Percentiles rank a stretch among this genome's conserved stretches.
phyloP scores from a whole-genome alignment of 345 rosid species.

The Mallotus nudiflorus region DNA sequence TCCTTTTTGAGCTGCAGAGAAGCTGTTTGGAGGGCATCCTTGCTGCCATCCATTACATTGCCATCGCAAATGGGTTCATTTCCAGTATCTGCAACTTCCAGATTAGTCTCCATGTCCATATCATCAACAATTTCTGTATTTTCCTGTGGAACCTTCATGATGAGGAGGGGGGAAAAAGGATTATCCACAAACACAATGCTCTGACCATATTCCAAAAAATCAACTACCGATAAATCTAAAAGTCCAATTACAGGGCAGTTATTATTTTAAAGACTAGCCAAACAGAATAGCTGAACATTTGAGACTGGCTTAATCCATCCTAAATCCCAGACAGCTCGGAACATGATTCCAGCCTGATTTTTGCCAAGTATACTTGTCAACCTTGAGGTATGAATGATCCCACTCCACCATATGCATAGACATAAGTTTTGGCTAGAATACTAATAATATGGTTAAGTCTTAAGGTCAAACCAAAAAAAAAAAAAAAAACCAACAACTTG shows the following conservation, averaged over 20 bases:
- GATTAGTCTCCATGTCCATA: conserved; percentile 15
- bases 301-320: neutral
- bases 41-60: conserved; percentile 3
- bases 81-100: conserved; percentile 21
- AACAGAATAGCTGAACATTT: neutral
- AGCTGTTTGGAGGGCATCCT: conserved; percentile 2
- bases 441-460: neutral
- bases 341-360: neutral
- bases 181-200: neutral
- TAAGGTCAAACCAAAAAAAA: neutral
- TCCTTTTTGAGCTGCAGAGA: conserved; percentile 26
- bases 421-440: neutral
- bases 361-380: neutral
- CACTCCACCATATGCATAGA: neutral
- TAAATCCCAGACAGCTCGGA: neutral
- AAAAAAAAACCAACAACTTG: neutral
- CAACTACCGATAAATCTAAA: neutral
- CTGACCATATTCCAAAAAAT: neutral
- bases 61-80: conserved; percentile 11
- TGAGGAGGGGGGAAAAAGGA: neutral
- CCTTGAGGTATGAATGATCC: no score
- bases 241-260: neutral
- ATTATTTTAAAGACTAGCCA: neutral
- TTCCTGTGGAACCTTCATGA: conserved; percentile 44
- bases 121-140: conserved; percentile 34